A percentile compares a stretch with the other conserved stretches of the same genome.
Evolutionary conservation across 1,284 basidiomycete species (phyloP).

Genomic region (Takashimella tepidaria): DNA sequence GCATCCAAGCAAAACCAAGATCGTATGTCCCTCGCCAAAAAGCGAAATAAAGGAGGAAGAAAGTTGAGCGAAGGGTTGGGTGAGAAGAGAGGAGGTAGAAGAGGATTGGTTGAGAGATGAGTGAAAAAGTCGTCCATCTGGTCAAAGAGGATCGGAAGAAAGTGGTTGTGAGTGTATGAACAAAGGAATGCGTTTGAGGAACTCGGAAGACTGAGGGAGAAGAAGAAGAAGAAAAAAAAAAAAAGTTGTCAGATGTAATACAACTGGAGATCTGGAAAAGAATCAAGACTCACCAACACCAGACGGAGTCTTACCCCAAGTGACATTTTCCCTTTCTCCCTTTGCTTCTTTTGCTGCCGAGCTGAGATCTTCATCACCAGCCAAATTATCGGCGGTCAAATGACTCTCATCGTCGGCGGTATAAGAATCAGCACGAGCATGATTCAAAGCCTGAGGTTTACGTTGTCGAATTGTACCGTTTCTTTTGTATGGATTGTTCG

Average conservation of each 20-base stretch:
- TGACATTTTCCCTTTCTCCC: conserved; percentile 52
- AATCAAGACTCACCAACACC: conserved; percentile 62
- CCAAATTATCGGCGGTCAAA: neutral
- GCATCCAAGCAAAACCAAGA: conserved; percentile 84
- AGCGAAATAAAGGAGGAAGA: conserved; percentile 58
- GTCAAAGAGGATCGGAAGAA: conserved; percentile 87
- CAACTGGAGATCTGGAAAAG: neutral
- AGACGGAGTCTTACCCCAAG: conserved; percentile 79
- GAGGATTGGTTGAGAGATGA: conserved; percentile 72
- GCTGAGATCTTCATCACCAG: conserved; percentile 5
- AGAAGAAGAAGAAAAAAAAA: neutral
- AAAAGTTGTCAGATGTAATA: neutral
- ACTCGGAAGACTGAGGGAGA: conserved; percentile 72
- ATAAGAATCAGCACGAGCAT: conserved; percentile 5
- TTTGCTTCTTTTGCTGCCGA: conserved; percentile 10
- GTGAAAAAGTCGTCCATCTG: conserved; percentile 71
- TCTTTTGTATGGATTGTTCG: no score
- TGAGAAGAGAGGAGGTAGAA: conserved; percentile 62
- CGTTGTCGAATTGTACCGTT: neutral
- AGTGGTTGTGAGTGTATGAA: conserved; percentile 86
- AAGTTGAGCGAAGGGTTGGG: conserved; percentile 48
- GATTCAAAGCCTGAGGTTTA: neutral
- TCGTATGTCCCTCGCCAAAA: conserved; percentile 94
- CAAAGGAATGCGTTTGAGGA: conserved; percentile 89
- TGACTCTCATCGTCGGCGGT: conserved; percentile 15